Conservation (phyloP, 2,329 filamentous ascomycete species). For the Rhynchosporium graminicola region DNA sequence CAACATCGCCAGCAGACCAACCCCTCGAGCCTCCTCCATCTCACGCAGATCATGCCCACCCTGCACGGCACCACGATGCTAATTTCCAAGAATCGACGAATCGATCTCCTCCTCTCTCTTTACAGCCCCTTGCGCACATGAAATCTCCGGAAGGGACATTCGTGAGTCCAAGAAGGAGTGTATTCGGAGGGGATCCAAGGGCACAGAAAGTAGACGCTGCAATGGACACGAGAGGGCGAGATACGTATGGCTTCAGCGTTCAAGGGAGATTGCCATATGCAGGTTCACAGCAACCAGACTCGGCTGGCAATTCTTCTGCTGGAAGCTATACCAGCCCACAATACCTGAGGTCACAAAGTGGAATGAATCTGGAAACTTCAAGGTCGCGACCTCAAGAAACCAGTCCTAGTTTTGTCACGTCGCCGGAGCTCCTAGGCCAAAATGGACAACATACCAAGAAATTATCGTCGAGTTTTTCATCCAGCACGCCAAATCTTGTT, state of each 20-base stretch:
- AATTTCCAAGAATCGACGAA: slow-evolving; percentile 27
- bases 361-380: slow-evolving; percentile 24
- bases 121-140: slow-evolving; percentile 45
- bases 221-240: slow-evolving; percentile 23
- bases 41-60: slow-evolving; percentile 36
- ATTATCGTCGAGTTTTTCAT: slow-evolving; percentile 32
- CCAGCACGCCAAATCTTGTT: slow-evolving; percentile 23
- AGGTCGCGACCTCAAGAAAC: slow-evolving; percentile 25
- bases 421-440: slow-evolving; percentile 29
- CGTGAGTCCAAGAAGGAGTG: slow-evolving; percentile 21
- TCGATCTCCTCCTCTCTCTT: slow-evolving; percentile 49
- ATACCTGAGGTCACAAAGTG: slow-evolving; percentile 24
- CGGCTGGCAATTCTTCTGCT: slow-evolving; percentile 31
- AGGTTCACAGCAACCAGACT: slow-evolving; percentile 30
- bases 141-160: slow-evolving; percentile 34
- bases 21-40: slow-evolving; percentile 35
- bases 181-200: slow-evolving; percentile 25
- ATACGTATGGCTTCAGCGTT: slow-evolving; percentile 30
- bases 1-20: slow-evolving; percentile 39
- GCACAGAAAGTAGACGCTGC: slow-evolving; percentile 23
- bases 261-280: slow-evolving; percentile 31
- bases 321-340: slow-evolving; percentile 27
- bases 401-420: slow-evolving; percentile 24
- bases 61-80: slow-evolving; percentile 33
- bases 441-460: slow-evolving; percentile 30